Base-by-base conservation (phyloP, 331 rosid genomes). In the Prunus yedoensis region DNA sequence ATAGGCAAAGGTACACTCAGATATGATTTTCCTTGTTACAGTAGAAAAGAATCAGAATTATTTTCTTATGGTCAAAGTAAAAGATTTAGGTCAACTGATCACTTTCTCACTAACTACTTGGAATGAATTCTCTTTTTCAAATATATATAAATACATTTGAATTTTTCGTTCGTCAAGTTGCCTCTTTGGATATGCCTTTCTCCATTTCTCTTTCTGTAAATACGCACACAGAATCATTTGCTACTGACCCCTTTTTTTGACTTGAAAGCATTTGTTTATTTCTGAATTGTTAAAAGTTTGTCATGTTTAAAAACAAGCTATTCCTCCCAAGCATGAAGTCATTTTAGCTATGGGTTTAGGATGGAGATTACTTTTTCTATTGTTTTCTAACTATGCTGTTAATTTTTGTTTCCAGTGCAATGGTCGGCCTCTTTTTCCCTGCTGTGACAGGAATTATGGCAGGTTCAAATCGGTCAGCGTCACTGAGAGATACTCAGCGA, bases 371-470 rank as follows among this genome's bases (percentile, higher is more conserved):
- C 69, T 41, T 28, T 41, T 78, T 62, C 30, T 78, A 16, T 35
- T 60, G 54, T 83, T 63, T 82, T 74, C 79, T 85, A 68, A 84
- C 78, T 46, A 12, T 68, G 23, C 17, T 56, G 14, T 66, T 72
- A 65, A 54, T 79, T 67, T 66, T 62, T 74, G 73, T 23, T 71
- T 79, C 78, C 92, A 95, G 99, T 88, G 93, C 99, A 77, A 83
- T 95, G 96, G 99, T 92, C 1, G 99, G 97, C 77, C 97, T 95
- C 81, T 95, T 92, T 87, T 95, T 95, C 88, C 99, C 99, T 52
- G 97, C 99, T 67, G 97, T 95, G 67, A 95, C 97, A 7, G 97
- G 99, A 84, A 95, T 95, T 77, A 95, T 95, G 99, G 99, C 99
- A 66, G 99, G 99, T 76, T 95, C 99, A 75, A 95, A 95, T 82